phyloP scores from a whole-genome alignment of 371 early-diverging fungal genomes.

The Mortierella sp. region DNA sequence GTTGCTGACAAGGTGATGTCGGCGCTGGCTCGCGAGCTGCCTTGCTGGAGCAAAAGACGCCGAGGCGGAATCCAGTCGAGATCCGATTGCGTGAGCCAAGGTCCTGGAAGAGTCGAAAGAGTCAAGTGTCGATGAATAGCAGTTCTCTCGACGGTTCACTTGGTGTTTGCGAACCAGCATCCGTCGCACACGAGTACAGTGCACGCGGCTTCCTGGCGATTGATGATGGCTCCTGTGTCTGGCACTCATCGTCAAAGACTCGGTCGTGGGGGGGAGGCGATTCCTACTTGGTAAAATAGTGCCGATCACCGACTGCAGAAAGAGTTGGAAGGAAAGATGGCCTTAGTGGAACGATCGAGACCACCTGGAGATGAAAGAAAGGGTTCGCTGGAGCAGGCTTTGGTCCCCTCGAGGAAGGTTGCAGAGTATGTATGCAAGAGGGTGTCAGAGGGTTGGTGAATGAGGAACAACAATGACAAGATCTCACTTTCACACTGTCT shows the following conservation, averaged over 20 bases:
- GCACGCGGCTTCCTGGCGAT: constrained; percentile 21
- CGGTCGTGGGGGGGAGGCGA: too few species aligned
- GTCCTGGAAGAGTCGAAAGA: constrained; percentile 2
- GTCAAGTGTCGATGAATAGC: constrained; percentile 9
- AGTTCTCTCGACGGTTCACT: constrained; percentile 36
- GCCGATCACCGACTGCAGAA: background rate
- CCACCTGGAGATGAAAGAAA: too few species aligned
- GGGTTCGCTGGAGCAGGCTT: too few species aligned
- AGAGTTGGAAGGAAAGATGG: too few species aligned
- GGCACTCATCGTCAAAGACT: constrained; percentile 16
- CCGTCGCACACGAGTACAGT: constrained; percentile 51
- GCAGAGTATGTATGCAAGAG: too few species aligned
- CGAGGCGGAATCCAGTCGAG: constrained; percentile 4
- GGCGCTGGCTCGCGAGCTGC: constrained; percentile 6
- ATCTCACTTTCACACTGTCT: too few species aligned
- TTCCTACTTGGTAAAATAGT: too few species aligned
- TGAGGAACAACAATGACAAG: too few species aligned
- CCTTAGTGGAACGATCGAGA: too few species aligned
- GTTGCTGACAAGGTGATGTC: constrained; percentile 6
- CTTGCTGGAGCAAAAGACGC: background rate
- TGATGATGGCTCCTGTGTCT: constrained; percentile 32
- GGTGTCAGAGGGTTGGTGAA: too few species aligned
- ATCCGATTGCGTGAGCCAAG: constrained; percentile 17
- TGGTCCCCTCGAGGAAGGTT: too few species aligned
- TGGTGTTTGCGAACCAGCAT: constrained; percentile 44